These are phyloP conservation scores for Sugiyamaella chiloensis DNA, from an alignment of 805 yeast genomes.

Conservation along the genomic window DNA sequence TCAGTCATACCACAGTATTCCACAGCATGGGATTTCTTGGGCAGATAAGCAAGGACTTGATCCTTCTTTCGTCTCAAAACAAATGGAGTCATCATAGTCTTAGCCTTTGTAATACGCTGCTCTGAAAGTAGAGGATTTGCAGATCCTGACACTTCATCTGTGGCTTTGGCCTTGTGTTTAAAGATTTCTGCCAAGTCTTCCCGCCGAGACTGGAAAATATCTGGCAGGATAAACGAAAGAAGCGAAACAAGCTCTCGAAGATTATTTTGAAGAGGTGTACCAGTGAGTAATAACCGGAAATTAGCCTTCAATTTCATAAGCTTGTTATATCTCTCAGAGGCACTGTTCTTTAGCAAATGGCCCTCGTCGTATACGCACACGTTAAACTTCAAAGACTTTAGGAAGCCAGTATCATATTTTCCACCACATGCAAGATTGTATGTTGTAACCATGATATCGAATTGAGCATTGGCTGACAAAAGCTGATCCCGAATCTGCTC, in stretches of 20 bases:
- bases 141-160: slow-evolving; percentile 34
- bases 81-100: slow-evolving; percentile 98
- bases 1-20: slow-evolving; percentile 62
- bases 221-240: slow-evolving; percentile 86
- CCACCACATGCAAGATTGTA: slow-evolving; percentile 88
- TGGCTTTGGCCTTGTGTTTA: slow-evolving; percentile 80
- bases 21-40: slow-evolving; percentile 64
- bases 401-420: slow-evolving; percentile 74
- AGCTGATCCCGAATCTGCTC: slow-evolving; percentile 76
- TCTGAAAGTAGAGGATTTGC: slow-evolving; percentile 78
- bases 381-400: slow-evolving; percentile 72
- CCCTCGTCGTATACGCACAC: slow-evolving; percentile 96
- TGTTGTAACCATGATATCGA: slow-evolving; percentile 91
- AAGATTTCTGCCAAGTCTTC: slow-evolving; percentile 81
- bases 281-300: slow-evolving; percentile 87
- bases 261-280: slow-evolving; percentile 96
- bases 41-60: slow-evolving; percentile 87
- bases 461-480: slow-evolving; percentile 48
- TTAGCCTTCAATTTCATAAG: slow-evolving; percentile 78
- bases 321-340: slow-evolving; percentile 80
- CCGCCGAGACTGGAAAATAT: slow-evolving; percentile 71
- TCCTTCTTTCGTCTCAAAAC: slow-evolving; percentile 87
- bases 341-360: slow-evolving; percentile 89
- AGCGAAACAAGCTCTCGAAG: slow-evolving; percentile 85
- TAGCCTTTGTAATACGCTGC: slow-evolving; percentile 90